Conservation (phyloP, 1,139 yeast species). For the Zygoascus meyerae region DNA sequence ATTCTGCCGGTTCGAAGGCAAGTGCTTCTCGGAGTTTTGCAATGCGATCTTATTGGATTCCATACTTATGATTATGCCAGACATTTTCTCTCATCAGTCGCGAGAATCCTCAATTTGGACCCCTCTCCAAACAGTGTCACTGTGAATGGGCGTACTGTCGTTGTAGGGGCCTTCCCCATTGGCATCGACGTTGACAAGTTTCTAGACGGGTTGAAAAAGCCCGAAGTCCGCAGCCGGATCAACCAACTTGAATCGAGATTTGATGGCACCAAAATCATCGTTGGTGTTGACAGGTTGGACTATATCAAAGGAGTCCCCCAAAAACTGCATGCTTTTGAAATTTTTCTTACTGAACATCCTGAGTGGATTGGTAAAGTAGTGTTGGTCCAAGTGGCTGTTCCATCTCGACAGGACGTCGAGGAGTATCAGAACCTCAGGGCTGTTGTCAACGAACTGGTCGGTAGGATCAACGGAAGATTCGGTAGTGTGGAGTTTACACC, state of each 20-base stretch:
- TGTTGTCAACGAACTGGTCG: constrained; percentile 91
- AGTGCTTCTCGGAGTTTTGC: constrained; percentile 81
- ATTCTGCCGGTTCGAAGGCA: constrained; percentile 93
- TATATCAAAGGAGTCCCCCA: constrained; percentile 98
- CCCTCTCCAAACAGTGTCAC: constrained; percentile 91
- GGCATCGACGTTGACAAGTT: constrained; percentile 96
- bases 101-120: constrained; percentile 72
- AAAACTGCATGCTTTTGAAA: constrained; percentile 91
- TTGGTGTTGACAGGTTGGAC: constrained; percentile 93
- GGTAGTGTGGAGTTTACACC: constrained; percentile 98
- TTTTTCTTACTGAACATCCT: constrained; percentile 85
- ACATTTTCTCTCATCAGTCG: constrained; percentile 89
- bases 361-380: constrained; percentile 98
- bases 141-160: constrained; percentile 68
- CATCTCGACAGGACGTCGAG: constrained; percentile 96
- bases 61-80: constrained; percentile 99
- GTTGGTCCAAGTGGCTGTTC: constrained; percentile 94
- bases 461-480: constrained; percentile 91
- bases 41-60: constrained; percentile 94
- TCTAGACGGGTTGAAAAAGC: constrained; percentile 65
- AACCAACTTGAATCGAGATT: constrained; percentile 55
- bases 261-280: constrained; percentile 74
- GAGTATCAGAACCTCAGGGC: constrained; percentile 93
- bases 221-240: constrained; percentile 60
- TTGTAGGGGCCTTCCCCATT: constrained; percentile 95